Base-by-base conservation (phyloP, 768 basidiomycete genomes). In the Rhodotorula paludigena region DNA sequence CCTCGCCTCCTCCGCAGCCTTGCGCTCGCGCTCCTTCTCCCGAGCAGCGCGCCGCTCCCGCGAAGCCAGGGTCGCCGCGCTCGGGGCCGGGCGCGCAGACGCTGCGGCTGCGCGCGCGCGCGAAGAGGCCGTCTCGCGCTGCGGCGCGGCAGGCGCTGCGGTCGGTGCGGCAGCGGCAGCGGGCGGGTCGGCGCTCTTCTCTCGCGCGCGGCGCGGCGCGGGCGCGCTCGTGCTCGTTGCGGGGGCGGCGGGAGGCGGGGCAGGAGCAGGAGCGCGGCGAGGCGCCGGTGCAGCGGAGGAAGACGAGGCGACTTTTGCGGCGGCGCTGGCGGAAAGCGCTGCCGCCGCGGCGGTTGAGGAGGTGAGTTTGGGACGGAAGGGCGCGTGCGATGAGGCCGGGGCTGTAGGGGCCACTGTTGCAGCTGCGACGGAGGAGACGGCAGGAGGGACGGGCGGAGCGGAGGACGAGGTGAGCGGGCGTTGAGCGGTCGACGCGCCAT, bases 341-440 rank as follows among this genome's bases (percentile, higher is more conserved):
- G 58, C 48, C 1, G 59, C 59, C 10, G 59, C 49, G 1, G 33
- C 49, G 28, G 47, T 49, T 21, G 59, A 60, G 28, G 48, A 6
- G 21, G 49, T 60, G 39, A 60, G 59, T 20, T 60, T 60, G 9
- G 59, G 59, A 9, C 59, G 48, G 59, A 60, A 60, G 12, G 59
- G 59, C n/a, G 49, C 48, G 39, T 60, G 59, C 36, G 38, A 30
- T 12, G 59, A 30, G 6, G 49, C 21, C 2, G 53, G 23, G 12
- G 32, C 33, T 9, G 32, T 20, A n/a, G n/a, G n/a, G n/a, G n/a
- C n/a, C n/a, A n/a, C n/a, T 11, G 14, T 16, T 3, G 35, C 33
- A 8, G 35, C 4, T 10, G 52, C 18, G 9, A 18, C 30, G 35
- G 36, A 2, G 12, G 54, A 16, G 28, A n/a, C 23, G 23, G 9